phyloP scores from a whole-genome alignment of 2,329 filamentous ascomycete genomes.

The Emmonsiellopsis sp. region DNA sequence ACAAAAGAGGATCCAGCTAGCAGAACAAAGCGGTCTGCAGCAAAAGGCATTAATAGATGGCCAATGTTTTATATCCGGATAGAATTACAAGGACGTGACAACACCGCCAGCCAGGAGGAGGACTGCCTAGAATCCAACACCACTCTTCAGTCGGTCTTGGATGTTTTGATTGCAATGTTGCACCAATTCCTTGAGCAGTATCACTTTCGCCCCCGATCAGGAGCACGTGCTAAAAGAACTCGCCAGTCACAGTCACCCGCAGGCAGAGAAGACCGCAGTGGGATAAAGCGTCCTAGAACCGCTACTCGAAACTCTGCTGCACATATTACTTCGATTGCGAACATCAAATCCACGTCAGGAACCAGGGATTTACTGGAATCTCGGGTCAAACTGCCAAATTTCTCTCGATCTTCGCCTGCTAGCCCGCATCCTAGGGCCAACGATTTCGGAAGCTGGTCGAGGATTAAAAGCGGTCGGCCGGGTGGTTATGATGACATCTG shows the following conservation, averaged over 20 bases:
- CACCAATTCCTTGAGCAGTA: constrained; percentile 67
- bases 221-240: constrained; percentile 12
- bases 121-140: constrained; percentile 25
- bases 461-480: constrained; percentile 29
- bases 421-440: constrained; percentile 7
- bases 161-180: constrained; percentile 60
- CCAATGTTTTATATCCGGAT: constrained; percentile 84
- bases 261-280: background rate
- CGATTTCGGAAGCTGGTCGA: constrained; percentile 32
- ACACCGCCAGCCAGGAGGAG: constrained; percentile 27
- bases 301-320: background rate
- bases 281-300: constrained; percentile 3
- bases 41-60: constrained; percentile 67
- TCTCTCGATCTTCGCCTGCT: constrained; percentile 11
- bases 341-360: background rate
- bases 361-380: constrained; percentile 19
- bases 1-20: constrained; percentile 16
- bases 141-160: constrained; percentile 48
- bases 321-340: background rate
- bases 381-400: constrained; percentile 23
- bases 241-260: background rate
- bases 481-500: constrained; percentile 13
- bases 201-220: constrained; percentile 51
- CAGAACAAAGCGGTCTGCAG: constrained; percentile 39
- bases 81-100: constrained; percentile 31